Base-by-base conservation (phyloP, 305 asterid genomes). In the Andrographis paniculata region DNA sequence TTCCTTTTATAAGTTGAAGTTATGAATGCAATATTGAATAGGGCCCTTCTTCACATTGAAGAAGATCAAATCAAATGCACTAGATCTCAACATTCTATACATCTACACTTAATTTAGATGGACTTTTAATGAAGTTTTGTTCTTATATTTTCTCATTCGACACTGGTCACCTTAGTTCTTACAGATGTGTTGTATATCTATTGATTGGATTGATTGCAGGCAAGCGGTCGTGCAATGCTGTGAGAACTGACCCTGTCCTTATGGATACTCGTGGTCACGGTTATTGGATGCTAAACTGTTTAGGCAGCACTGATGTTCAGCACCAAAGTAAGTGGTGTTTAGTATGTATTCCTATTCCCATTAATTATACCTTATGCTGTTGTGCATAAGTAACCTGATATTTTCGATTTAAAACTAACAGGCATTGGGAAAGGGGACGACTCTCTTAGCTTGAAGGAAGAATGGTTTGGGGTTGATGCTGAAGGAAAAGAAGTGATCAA, bases 241-340 rank as follows among this genome's bases (percentile, higher is more conserved):
- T 27, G 5, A 52, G 67, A 61, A 28, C 52, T 23, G 56, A 66
- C 14, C 64, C 52, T 15, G 2, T 31, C 36, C 69, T 59, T 63
- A 27, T 50, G 48, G 75, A 64, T 19, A 9, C 5, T 39, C 62
- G 65, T 61, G 94, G 95, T 41, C 68, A 58, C 48, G 76, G 54
- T 28, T 77, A 71, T 60, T 87, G 94, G 99, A 75, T 72, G 55
- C 58, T 81, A 33, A 79, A 69, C 27, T 58, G 55, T 45, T 51
- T 47, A 6, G 65, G 74, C 60, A 61, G 63, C 17, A 64, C 88
- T 24, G 63, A 68, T 17, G 44, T 82, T 11, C 48, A 78, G 37
- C 63, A 46, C 43, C 98, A 85, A 72, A 67, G 98, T 79, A 67
- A 52, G 70, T 42, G 53, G 37, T n/a, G n/a, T n/a, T n/a, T n/a